phyloP scores from a whole-genome alignment of 2,329 filamentous ascomycete species.

The Botrytis pseudocinerea region DNA sequence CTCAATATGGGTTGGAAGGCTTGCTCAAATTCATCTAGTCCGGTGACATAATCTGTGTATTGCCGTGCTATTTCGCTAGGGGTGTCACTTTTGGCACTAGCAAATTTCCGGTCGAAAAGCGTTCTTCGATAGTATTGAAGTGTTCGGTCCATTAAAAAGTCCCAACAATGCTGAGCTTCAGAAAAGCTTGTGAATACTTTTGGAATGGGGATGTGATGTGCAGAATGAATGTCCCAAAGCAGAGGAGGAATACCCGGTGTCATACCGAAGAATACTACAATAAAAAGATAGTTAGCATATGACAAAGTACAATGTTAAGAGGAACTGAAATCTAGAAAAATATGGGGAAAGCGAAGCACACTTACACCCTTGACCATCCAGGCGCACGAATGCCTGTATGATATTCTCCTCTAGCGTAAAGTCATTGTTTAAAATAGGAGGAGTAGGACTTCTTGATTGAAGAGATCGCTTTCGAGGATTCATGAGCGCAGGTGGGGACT shows the following conservation, averaged over 20 bases:
- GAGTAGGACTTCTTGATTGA: conserved; percentile 28
- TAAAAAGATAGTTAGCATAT: background rate
- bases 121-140: conserved; percentile 37
- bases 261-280: conserved; percentile 35
- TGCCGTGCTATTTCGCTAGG: conserved; percentile 27
- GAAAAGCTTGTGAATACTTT: conserved; percentile 32
- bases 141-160: conserved; percentile 37
- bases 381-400: conserved; percentile 36
- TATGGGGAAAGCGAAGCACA: background rate
- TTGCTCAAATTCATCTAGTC: conserved; percentile 32
- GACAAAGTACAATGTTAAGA: background rate
- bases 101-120: conserved; percentile 32
- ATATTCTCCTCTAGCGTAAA: conserved; percentile 37
- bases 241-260: conserved; percentile 35
- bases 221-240: conserved; percentile 37
- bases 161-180: conserved; percentile 37
- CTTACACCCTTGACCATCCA: conserved; percentile 33
- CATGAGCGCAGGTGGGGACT: conserved; percentile 2
- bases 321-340: background rate
- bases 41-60: conserved; percentile 26
- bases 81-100: conserved; percentile 28
- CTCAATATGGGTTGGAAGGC: conserved; percentile 36
- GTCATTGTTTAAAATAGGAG: conserved; percentile 34
- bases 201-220: conserved; percentile 35
- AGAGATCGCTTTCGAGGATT: conserved; percentile 29